Evolutionary conservation across 2,329 filamentous ascomycete genomes (phyloP).

Genomic region (Epichloe elymi): DNA sequence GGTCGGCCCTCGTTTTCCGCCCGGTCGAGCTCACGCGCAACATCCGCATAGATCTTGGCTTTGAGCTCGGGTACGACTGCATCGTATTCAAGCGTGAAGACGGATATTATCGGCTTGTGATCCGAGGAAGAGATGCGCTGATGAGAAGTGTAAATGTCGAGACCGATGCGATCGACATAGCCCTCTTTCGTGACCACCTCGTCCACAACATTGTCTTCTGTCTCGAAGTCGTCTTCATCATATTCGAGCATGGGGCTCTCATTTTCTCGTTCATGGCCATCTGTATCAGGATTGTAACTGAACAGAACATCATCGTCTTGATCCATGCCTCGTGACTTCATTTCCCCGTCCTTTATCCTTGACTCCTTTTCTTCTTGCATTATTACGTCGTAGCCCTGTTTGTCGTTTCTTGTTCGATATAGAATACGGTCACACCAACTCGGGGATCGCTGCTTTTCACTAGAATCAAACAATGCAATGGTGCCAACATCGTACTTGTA

Average conservation of each 20-base stretch:
- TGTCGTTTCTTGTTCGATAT: conserved; percentile 64
- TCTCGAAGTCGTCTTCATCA: conserved; percentile 39
- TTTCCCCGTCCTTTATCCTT: conserved; percentile 65
- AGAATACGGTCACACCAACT: conserved; percentile 97
- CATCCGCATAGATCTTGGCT: conserved; percentile 69
- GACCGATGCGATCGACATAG: conserved; percentile 37
- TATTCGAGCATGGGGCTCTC: conserved; percentile 36
- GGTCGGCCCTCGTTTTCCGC: conserved; percentile 86
- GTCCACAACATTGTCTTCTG: conserved; percentile 25
- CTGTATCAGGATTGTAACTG: conserved; percentile 76
- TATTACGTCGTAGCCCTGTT: conserved; percentile 49
- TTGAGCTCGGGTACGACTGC: conserved; percentile 77
- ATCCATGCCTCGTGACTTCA: conserved; percentile 68
- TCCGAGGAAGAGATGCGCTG: conserved; percentile 86
- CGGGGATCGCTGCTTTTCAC: conserved; percentile 82
- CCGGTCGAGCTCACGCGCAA: conserved; percentile 76
- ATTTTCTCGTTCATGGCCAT: conserved; percentile 34
- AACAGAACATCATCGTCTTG: conserved; percentile 78
- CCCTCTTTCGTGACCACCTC: conserved; percentile 45
- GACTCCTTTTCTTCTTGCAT: conserved; percentile 52
- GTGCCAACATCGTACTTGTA: conserved; percentile 99
- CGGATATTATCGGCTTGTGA: conserved; percentile 78
- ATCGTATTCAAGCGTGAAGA: conserved; percentile 77
- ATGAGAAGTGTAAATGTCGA: conserved; percentile 69
- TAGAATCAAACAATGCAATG: conserved; percentile 82